Conservation (phyloP, 2,329 filamentous ascomycete species). For the Aspergillus ochraceoroseus region DNA sequence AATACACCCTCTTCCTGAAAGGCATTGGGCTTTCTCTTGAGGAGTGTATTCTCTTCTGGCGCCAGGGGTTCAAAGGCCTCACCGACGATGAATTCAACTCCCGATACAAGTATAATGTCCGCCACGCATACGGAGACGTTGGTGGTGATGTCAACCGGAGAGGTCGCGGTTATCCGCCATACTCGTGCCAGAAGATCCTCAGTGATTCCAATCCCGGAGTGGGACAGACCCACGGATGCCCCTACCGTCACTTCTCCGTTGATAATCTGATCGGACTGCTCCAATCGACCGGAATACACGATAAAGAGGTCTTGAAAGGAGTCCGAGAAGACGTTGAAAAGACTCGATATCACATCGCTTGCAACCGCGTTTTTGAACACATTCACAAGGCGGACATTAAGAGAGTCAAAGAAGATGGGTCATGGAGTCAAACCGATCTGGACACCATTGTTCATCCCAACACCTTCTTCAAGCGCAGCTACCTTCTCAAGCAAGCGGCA, state of each 20-base stretch:
- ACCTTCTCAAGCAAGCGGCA: slow-evolving; percentile 73
- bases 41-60: slow-evolving; percentile 89
- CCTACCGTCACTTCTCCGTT: slow-evolving; percentile 83
- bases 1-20: slow-evolving; percentile 96
- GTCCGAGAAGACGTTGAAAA: slow-evolving; percentile 86
- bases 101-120: slow-evolving; percentile 93
- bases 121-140: slow-evolving; percentile 92
- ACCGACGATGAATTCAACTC: slow-evolving; percentile 96
- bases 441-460: slow-evolving; percentile 98
- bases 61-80: slow-evolving; percentile 74
- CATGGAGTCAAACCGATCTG: slow-evolving; percentile 68
- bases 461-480: slow-evolving; percentile 95
- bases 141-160: slow-evolving; percentile 85
- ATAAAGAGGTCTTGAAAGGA: slow-evolving; percentile 69
- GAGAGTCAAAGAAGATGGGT: slow-evolving; percentile 67
- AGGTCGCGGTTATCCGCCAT: slow-evolving; percentile 81
- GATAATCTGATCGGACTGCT: slow-evolving; percentile 79
- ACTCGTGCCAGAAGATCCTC: slow-evolving; percentile 91
- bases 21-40: slow-evolving; percentile 89
- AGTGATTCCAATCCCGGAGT: slow-evolving; percentile 81
- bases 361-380: slow-evolving; percentile 90
- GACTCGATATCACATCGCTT: slow-evolving; percentile 88
- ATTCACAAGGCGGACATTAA: slow-evolving; percentile 74
- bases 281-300: slow-evolving; percentile 71
- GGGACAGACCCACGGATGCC: slow-evolving; percentile 91